Evolutionary conservation across 352 stramenopile genomes (phyloP).

Genomic region (Phytophthora capsici): DNA sequence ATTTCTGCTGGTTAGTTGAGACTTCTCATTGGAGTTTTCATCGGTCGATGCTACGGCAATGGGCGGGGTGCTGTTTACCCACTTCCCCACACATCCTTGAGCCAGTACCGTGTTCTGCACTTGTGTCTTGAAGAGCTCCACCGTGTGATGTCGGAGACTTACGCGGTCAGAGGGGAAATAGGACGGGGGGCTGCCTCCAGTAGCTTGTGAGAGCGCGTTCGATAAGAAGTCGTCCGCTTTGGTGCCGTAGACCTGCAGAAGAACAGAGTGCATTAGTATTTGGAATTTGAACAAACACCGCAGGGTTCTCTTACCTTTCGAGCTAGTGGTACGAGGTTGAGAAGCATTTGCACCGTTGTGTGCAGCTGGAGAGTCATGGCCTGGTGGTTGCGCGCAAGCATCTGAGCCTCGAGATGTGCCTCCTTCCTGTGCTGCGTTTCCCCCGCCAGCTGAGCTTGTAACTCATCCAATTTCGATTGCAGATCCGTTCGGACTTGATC

Average conservation of each 20-base stretch:
- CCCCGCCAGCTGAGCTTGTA: slow-evolving; percentile 45
- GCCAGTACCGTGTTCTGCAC: slow-evolving; percentile 63
- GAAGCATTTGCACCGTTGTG: slow-evolving; percentile 75
- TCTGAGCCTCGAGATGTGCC: slow-evolving; percentile 58
- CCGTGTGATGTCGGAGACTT: slow-evolving; percentile 24
- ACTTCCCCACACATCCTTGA: slow-evolving; percentile 63
- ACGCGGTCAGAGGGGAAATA: background rate
- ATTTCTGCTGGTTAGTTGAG: background rate
- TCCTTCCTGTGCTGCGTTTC: slow-evolving; percentile 58
- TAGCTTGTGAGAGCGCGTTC: slow-evolving; percentile 53
- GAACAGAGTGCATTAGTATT: too few relatives aligned
- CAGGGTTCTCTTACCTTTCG: slow-evolving; percentile 40
- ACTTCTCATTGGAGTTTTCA: slow-evolving; percentile 5
- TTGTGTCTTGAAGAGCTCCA: slow-evolving; percentile 56
- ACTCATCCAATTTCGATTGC: slow-evolving; percentile 33
- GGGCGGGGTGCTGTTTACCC: slow-evolving; percentile 42
- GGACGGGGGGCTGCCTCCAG: slow-evolving; percentile 23
- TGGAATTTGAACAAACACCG: too few relatives aligned
- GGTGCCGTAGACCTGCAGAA: slow-evolving; percentile 59
- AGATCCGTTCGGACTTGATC: slow-evolving; percentile 48
- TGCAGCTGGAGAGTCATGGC: slow-evolving; percentile 76
- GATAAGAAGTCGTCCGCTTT: slow-evolving; percentile 71
- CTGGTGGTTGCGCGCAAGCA: slow-evolving; percentile 71
- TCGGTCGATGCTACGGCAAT: slow-evolving; percentile 22
- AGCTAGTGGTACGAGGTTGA: slow-evolving; percentile 71